Evolutionary conservation across 495 filamentous ascomycete species (phyloP), one percentile per base, ranked within the genome.

Genomic region (Wilcoxina mikolae): DNA sequence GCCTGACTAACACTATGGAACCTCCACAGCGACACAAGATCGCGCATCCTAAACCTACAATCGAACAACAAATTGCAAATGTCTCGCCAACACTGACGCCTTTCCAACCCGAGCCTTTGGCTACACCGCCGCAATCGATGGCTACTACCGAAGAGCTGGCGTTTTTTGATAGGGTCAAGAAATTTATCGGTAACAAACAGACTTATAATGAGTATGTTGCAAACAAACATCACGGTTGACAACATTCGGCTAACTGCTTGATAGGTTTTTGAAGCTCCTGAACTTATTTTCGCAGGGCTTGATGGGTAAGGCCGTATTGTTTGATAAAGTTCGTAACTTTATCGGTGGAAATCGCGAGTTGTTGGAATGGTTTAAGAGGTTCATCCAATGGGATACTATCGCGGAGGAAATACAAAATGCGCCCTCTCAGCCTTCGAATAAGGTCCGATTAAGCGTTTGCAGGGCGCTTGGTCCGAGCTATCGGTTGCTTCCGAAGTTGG

Each of bases 151-250:
- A 96, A 41, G 88, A 95, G 59, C 72, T 95, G 26, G 79, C 81
- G 1, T 95, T 95, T 68, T 99, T 99, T 56, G 93, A 99, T 45
- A 80, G 87, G 12, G 87, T 91, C 44, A 95, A 94, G 76, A 99
- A 99, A 68, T 89, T 81, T 68, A 85, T 99, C 56, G 79, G 79
- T 35, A 96, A 96, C 66, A 85, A 94, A 64, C 82, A 83, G 52
- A 83, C 80, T 11, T 91, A 87, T 72, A 87, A 81, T 58, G 93
- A 99, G 62, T 46, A 46, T 17, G 43, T 46, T 3, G 11, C 4
- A 39, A 39, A 39, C 35, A 5, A 1, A 1, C 35, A 39, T 39
- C n/a, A n/a, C n/a, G n/a, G n/a, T n/a, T n/a, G n/a, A n/a, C n/a
- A n/a, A n/a, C n/a, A n/a, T n/a, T n/a, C n/a, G n/a, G n/a, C 15